Base-by-base conservation (phyloP, 2,329 filamentous ascomycete genomes). In the Volutella citrinella region DNA sequence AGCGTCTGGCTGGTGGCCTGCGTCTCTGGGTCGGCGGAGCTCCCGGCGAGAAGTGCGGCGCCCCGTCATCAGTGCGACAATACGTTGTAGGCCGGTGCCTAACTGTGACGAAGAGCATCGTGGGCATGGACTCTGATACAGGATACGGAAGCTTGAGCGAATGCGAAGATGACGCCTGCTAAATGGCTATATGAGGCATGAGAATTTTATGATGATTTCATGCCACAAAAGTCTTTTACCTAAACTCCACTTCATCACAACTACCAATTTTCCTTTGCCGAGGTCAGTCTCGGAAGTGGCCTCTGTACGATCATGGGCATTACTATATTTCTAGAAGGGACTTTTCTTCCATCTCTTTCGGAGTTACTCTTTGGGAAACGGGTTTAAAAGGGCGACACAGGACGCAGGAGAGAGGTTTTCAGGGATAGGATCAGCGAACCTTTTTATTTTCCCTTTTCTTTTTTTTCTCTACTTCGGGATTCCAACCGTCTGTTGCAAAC, bases 91-190 rank as follows among this genome's bases (percentile, higher is more conserved):
- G 75, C 30, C 65, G 68, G 32, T 82, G 78, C 40, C 55, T 82
- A 13, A 51, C 57, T 10, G 68, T 82, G 21, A 77, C 72, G 11
- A 78, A 76, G 52, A 69, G 62, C 30, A 61, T 76, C 22, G 69
- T 80, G 7, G 76, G 78, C 8, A 80, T 82, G 70, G 72, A 78
- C 37, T 59, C 64, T 10, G 78, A 82, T 46, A 70, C 72, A 3
- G 78, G 78, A 7, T 81, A 81, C 54, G 76, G 68, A 29, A 79
- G 69, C 43, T 73, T 76, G 66, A 72, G 66, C 38, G 74, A 76
- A 26, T 61, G 62, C 30, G 70, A 69, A 26, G 63, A 60, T 12
- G 48, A 49, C 24, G 52, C 42, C 38, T 49, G 52, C 31, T 46
- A 48, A 40, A 49, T 22, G 38, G 43, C 30, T n/a, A n/a, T 20